These are phyloP conservation scores for California macrophylla DNA, from an alignment of 441 rosid species.

Conservation along the genomic window DNA sequence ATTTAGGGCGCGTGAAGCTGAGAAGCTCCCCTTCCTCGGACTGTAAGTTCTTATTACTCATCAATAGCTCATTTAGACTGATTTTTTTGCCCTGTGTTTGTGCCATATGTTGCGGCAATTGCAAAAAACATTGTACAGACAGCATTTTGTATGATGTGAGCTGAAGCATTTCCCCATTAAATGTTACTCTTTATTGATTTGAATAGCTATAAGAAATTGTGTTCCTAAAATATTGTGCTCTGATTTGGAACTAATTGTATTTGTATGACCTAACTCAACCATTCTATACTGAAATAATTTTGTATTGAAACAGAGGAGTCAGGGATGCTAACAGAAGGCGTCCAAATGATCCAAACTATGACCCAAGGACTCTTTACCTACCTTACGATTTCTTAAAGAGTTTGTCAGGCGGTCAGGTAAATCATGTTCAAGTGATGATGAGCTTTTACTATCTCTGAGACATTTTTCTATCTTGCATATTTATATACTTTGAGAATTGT, in stretches of 20 bases:
- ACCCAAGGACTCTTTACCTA: slow-evolving; percentile 75
- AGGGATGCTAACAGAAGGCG: slow-evolving; percentile 61
- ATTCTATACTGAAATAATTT: slow-evolving; percentile 17
- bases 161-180: slow-evolving; percentile 2
- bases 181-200: not conserved
- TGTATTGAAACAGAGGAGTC: slow-evolving; percentile 39
- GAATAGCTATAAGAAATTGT: not conserved
- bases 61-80: not conserved
- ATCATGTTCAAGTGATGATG: slow-evolving; percentile 14
- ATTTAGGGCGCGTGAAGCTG: slow-evolving; percentile 63
- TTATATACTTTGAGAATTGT: slow-evolving; percentile 15
- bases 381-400: slow-evolving; percentile 72
- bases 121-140: not conserved
- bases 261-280: slow-evolving; percentile 7
- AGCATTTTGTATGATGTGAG: slow-evolving; percentile 1
- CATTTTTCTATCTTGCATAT: slow-evolving; percentile 12
- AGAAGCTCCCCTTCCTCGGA: slow-evolving; percentile 70
- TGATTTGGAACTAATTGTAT: not conserved
- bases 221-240: not conserved
- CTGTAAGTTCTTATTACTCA: slow-evolving; percentile 42
- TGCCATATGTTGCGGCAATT: not conserved
- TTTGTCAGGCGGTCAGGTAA: slow-evolving; percentile 84
- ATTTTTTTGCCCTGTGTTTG: not conserved
- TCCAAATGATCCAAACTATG: slow-evolving; percentile 69
- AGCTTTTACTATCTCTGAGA: not conserved